A percentile compares a stretch with the other conserved stretches of the same genome.
phyloP scores from a whole-genome alignment of 345 rosid species.

The Citropsis articulata region DNA sequence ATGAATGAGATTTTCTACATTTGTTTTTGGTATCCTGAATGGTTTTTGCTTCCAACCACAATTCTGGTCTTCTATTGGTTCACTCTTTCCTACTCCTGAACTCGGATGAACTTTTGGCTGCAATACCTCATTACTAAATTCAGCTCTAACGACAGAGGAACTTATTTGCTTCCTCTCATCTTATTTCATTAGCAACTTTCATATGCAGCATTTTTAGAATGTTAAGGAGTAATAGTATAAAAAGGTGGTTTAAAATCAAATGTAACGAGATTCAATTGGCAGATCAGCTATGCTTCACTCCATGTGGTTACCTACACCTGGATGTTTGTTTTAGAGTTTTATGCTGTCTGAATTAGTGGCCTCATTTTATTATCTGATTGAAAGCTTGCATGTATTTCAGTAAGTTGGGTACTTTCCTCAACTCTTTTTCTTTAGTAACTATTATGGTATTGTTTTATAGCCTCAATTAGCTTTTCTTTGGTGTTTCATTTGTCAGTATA shows the following conservation, averaged over 20 bases:
- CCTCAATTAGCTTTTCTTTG: slow-evolving; percentile 2
- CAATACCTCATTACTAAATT: background rate
- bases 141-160: background rate
- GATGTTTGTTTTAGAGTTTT: background rate
- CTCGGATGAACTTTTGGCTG: background rate
- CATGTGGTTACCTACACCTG: background rate
- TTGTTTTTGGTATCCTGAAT: background rate
- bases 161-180: background rate
- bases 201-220: background rate
- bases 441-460: background rate
- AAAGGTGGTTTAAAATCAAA: background rate
- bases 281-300: background rate
- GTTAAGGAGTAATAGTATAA: background rate
- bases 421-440: background rate
- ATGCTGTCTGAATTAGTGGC: background rate
- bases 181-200: background rate
- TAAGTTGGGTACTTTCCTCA: background rate
- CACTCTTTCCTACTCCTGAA: background rate
- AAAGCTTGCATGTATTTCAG: background rate
- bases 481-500: background rate
- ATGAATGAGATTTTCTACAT: background rate
- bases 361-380: background rate
- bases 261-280: background rate
- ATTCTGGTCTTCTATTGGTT: background rate
- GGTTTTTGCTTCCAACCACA: background rate